These are phyloP conservation scores for Xylariaceae sp. DNA, from an alignment of 2,329 filamentous ascomycete species.

Conservation along the genomic window DNA sequence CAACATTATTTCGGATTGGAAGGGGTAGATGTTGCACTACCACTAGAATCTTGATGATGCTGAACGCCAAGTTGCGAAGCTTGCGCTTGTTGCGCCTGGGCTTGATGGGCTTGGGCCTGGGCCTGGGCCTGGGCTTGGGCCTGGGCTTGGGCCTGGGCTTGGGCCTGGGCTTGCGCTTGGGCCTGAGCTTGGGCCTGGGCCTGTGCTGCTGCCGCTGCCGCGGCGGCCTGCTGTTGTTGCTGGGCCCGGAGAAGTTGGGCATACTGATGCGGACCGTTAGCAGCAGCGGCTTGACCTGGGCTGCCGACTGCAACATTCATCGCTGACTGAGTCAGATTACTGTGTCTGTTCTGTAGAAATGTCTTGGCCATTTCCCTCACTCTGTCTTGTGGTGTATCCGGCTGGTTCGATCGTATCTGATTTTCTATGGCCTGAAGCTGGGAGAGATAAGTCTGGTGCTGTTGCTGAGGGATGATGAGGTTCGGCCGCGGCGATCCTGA, in stretches of 20 bases:
- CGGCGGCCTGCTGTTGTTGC: constrained; percentile 46
- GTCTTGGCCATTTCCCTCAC: constrained; percentile 50
- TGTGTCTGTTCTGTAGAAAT: constrained; percentile 45
- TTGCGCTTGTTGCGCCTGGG: constrained; percentile 20
- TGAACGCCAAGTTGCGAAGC: constrained; percentile 29
- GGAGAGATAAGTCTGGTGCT: constrained; percentile 45
- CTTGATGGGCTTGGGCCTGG: constrained; percentile 10
- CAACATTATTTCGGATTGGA: constrained; percentile 23
- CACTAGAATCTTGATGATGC: constrained; percentile 32
- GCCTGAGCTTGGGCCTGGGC: constrained; percentile 23
- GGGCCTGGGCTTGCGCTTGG: constrained; percentile 24
- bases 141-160: constrained; percentile 25
- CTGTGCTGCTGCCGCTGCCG: constrained; percentile 32
- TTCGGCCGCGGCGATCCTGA: constrained; percentile 44
- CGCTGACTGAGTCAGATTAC: constrained; percentile 41
- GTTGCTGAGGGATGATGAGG: constrained; percentile 39
- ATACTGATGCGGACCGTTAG: constrained; percentile 55
- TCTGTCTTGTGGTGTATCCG: constrained; percentile 47
- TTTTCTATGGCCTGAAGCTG: constrained; percentile 51
- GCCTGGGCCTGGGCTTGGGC: constrained; percentile 19
- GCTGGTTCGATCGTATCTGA: constrained; percentile 49
- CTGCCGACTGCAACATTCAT: constrained; percentile 54
- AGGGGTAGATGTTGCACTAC: constrained; percentile 31
- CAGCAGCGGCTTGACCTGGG: constrained; percentile 44
- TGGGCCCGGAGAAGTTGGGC: constrained; percentile 56